Evolutionary conservation across 2,329 filamentous ascomycete genomes (phyloP), one percentile per base, ranked within the genome.

Genomic region (Iodosphaeria phyllophila): DNA sequence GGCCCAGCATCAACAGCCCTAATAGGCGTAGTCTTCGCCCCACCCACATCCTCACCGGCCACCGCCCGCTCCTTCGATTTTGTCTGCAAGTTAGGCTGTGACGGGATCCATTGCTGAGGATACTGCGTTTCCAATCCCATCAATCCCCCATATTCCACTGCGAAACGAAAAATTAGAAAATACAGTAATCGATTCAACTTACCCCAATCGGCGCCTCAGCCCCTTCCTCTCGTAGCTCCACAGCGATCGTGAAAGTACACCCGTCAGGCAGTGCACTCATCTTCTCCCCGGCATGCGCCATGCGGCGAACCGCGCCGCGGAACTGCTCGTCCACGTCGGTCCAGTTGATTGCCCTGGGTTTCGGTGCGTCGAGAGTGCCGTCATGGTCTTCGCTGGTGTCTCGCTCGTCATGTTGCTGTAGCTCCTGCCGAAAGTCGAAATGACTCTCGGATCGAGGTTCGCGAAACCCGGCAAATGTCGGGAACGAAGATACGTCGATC

Each of bases 161-260:
- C n/a, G n/a, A n/a, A n/a, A n/a, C n/a, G n/a, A n/a, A n/a, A n/a
- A n/a, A n/a, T n/a, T n/a, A n/a, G n/a, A n/a, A n/a, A n/a, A n/a
- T n/a, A n/a, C n/a, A n/a, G n/a, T n/a, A n/a, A n/a, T 16, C 8
- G 22, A 8, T 12, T 17, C 11, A 12, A 51, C 61, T 40, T 45
- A 71, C 66, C 27, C 58, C 59, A 32, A 72, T 66, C 1, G 68
- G 70, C 7, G 64, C 56, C 8, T 60, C 48, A n/a, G n/a, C n/a
- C 0, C 56, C 58, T 20, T 70, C 58, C 13, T 74, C 64, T 19
- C 64, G 65, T 33, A 84, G 44, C 46, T 86, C 78, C 20, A 86
- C 61, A 1, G 72, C 74, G n/a, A 86, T 46, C 0, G 75, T 79
- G 44, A 78, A 86, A 0, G 74, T 76, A 44, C 75, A 82, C 2